Base-by-base conservation (phyloP, 306 rosid genomes). In the Casuarina cunninghamiana region DNA sequence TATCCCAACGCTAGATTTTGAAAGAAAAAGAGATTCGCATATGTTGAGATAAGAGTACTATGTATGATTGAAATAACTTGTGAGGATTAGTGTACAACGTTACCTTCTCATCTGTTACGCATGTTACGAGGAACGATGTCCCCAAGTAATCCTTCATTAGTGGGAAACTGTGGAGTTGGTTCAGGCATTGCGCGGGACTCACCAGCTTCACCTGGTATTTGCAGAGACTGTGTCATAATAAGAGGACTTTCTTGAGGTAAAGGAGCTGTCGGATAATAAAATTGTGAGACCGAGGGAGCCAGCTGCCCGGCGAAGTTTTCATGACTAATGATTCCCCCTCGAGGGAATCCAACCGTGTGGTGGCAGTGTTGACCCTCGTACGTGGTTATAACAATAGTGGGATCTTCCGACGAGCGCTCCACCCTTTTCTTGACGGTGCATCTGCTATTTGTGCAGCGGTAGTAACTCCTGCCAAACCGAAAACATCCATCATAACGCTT, bases 281-380 rank as follows among this genome's bases (percentile, higher is more conserved):
- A 87, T 2, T 87, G 94, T 1, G 97, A 78, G 77, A 80, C 46
- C 21, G 88, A 75, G 46, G 89, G 84, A 46, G 80, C 63, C 15
- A 88, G 80, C 8, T 86, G 91, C 32, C 83, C 61, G 10, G 77
- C 71, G 58, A 83, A 80, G 15, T 83, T 61, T 68, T 85, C 87
- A 1, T 82, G 95, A 53, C 72, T 78, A 39, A 78, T 48, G 53
- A 92, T 19, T 35, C 94, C 97, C 0, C 86, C 90, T 61, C 97
- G 81, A 13, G 93, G 91, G 77, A 89, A 93, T 45, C 96, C 91
- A 73, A 86, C 88, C 1, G 91, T 90, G 15, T 93, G 97, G 75
- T 96, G 99, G 55, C 98, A 96, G 58, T 96, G 99, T 43, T 93
- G 99, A 13, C 99, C 99, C 86, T 96, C 99, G 12, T 96, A 96